Evolutionary conservation across 139 green algal genomes (phyloP), one percentile per base, ranked within the genome.

Genomic region (Haematococcus lacustris): DNA sequence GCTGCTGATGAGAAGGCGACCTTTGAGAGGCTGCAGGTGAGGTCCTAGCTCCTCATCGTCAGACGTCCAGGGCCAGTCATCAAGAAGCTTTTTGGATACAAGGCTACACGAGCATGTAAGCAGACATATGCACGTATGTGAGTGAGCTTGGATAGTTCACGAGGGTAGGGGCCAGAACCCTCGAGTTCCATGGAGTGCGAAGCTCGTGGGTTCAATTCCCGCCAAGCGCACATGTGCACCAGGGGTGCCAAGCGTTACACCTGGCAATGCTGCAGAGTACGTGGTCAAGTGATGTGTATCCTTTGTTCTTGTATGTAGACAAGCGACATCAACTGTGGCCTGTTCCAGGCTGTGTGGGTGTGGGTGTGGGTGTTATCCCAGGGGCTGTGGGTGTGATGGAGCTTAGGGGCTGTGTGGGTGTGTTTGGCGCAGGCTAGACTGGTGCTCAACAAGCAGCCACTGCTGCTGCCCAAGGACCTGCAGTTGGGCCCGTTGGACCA

Each of bases 1-100:
- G 89, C 89, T 13, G 84, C 85, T 73, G 92, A 97, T 61, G 92
- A 97, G 78, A 97, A 94, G 78, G 88, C 79, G 75, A 97, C 92
- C 69, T 97, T 97, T 82, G 92, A 97, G 83, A 78, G 85, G 17
- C 73, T 91, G 62, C 37, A 62, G 51, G 50, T 28, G 1, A 66
- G 43, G 9, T 53, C 21, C 47, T 13, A 28, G 13, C 13, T 57
- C 47, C 13, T 57, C 47, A 57, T 57, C 47, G 21, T 57, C 47
- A 57, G n/a, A n/a, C n/a, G n/a, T n/a, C n/a, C n/a, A n/a, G n/a
- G n/a, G n/a, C n/a, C n/a, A n/a, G n/a, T 57, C 47, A 57, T 57
- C 47, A 57, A 28, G 13, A 57, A 28, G 13, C 13, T 57, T 28
- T 57, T 28, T 21, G 21, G 47, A 57, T 57, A 57, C 13, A 28